A percentile compares a stretch with the other conserved stretches of the same genome.
Conservation (phyloP, 176 grass and related monocot genomes). For the Zoysia pacifica region DNA sequence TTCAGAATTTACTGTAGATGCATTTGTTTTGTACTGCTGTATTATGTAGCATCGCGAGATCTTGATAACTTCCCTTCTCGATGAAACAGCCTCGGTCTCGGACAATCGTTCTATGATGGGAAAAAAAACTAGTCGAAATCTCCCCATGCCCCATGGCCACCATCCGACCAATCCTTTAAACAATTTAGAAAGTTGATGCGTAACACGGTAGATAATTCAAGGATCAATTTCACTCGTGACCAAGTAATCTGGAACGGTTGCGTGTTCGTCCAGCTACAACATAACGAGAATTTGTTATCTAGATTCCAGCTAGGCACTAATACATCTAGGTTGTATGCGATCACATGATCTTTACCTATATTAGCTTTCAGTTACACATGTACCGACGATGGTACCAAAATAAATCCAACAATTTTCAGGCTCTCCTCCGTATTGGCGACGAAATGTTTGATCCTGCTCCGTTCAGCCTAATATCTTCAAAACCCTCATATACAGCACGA, state of each 20-base stretch:
- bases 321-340: conserved; percentile 7
- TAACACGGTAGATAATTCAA: background rate
- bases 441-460: background rate
- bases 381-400: conserved; percentile 19
- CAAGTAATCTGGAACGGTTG: background rate
- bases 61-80: too few relatives aligned
- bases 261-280: conserved; percentile 28
- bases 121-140: too few relatives aligned
- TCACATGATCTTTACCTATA: conserved; percentile 43
- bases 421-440: background rate
- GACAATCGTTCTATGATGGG: too few relatives aligned
- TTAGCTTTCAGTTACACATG: conserved; percentile 28
- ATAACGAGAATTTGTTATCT: conserved; percentile 5
- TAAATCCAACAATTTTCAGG: conserved; percentile 30
- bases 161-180: too few relatives aligned
- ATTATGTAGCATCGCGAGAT: too few relatives aligned
- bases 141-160: too few relatives aligned
- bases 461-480: background rate
- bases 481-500: background rate
- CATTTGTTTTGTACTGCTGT: too few relatives aligned
- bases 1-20: too few relatives aligned
- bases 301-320: conserved; percentile 18
- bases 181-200: too few relatives aligned
- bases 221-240: conserved; percentile 18
- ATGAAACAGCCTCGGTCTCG: too few relatives aligned